Percentiles rank a stretch among this genome's conserved stretches.
These are phyloP conservation scores for Phalaenopsis hybrid DNA, from an alignment of 116 monocot genomes.

Conservation along the genomic window DNA sequence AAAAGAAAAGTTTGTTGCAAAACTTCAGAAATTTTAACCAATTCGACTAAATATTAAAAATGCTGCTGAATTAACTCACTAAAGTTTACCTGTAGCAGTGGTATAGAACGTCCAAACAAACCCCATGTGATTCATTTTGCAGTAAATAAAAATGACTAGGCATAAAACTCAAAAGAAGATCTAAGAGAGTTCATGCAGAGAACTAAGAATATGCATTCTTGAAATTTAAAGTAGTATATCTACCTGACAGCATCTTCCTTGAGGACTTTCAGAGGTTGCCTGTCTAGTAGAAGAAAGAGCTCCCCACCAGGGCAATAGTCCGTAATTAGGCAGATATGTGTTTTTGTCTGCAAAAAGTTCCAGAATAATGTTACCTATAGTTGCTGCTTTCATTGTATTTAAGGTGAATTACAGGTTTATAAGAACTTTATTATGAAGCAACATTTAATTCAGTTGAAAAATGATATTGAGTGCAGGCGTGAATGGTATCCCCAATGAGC, in stretches of 20 bases:
- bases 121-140: no score
- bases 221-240: constrained; percentile 8
- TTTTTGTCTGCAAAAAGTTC: constrained; percentile 78
- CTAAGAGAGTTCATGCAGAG: neutral
- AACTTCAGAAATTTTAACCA: no score
- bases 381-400: neutral
- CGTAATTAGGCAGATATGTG: constrained; percentile 87
- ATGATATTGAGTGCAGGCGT: neutral
- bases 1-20: no score
- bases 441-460: neutral
- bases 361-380: constrained; percentile 2
- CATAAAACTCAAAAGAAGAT: no score
- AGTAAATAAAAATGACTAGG: no score
- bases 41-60: no score
- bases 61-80: no score
- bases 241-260: constrained; percentile 98
- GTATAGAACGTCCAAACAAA: no score
- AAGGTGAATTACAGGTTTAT: neutral
- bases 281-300: constrained; percentile 81
- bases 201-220: neutral
- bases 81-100: no score
- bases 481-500: neutral
- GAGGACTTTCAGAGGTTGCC: constrained; percentile 83
- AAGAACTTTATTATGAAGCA: neutral
- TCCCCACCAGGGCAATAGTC: constrained; percentile 94